A percentile compares a stretch with the other conserved stretches of the same genome.
phyloP scores from a whole-genome alignment of 176 grass and related monocot genomes.

The Avena sativa region DNA sequence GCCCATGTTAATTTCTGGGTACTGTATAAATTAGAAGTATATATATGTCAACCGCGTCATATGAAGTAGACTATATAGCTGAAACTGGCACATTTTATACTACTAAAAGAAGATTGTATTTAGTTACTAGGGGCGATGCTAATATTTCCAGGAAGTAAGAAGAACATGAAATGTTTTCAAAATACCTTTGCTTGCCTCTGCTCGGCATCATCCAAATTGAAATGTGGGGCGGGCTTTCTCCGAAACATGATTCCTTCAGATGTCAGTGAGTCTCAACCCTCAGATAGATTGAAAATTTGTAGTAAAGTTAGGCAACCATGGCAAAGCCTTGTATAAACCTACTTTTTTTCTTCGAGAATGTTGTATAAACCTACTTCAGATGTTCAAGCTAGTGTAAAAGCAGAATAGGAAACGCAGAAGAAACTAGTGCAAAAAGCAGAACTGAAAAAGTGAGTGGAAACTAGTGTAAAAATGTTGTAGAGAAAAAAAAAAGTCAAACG shows the following conservation, averaged over 20 bases:
- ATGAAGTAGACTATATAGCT: too few relatives aligned
- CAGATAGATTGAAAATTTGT: conserved; percentile 11
- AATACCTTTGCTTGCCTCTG: conserved; percentile 68
- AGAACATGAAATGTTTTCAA: neutral
- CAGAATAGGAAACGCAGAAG: neutral
- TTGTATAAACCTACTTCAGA: neutral
- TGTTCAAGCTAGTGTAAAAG: neutral
- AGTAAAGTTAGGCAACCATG: neutral
- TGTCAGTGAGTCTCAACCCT: conserved; percentile 27
- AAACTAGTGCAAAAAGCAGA: neutral
- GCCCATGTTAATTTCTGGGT: too few relatives aligned
- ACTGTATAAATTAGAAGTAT: neutral
- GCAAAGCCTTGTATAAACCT: neutral
- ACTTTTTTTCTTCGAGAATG: neutral
- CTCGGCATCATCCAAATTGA: conserved; percentile 40
- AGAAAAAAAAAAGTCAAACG: neutral
- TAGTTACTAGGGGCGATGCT: neutral
- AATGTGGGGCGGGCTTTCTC: conserved; percentile 52
- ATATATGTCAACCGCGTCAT: too few relatives aligned
- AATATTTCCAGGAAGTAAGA: neutral
- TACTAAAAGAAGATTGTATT: neutral
- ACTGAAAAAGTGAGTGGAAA: neutral
- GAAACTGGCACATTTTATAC: too few relatives aligned
- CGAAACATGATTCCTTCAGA: conserved; percentile 67
- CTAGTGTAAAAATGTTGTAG: neutral